A percentile compares a stretch with the other conserved stretches of the same genome.
Evolutionary conservation across 805 yeast genomes (phyloP).

Genomic region (Sugiyamaella floridensis): DNA sequence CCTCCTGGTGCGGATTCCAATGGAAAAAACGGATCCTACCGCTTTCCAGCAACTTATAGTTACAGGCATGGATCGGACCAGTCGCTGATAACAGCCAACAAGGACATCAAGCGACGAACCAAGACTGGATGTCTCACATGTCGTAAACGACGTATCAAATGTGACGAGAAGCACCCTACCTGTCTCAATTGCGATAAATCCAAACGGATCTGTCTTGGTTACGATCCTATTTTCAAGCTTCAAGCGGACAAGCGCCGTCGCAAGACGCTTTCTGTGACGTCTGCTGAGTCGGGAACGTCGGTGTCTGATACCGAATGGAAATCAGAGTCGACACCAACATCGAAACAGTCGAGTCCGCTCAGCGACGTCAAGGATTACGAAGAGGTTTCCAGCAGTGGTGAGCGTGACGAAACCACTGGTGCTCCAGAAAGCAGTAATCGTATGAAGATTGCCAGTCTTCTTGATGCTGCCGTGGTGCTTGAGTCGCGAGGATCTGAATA

Average conservation of each 20-base stretch:
- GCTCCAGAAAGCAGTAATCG: slow-evolving; percentile 1
- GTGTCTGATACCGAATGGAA: not conserved
- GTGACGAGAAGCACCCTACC: slow-evolving; percentile 67
- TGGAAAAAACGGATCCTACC: not conserved
- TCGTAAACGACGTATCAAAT: slow-evolving; percentile 61
- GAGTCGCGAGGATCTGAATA: slow-evolving; percentile 5
- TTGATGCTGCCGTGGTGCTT: slow-evolving; percentile 20
- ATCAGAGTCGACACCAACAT: not conserved
- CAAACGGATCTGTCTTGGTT: slow-evolving; percentile 61
- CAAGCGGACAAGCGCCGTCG: slow-evolving; percentile 16
- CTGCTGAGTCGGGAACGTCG: not conserved
- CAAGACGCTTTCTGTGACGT: not conserved
- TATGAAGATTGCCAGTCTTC: slow-evolving; percentile 21
- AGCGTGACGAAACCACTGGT: not conserved
- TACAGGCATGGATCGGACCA: slow-evolving; percentile 2
- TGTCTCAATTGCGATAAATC: slow-evolving; percentile 63
- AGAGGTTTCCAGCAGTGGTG: not conserved
- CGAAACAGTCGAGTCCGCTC: not conserved
- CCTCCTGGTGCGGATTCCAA: not conserved
- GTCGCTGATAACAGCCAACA: slow-evolving; percentile 12
- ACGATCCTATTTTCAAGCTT: slow-evolving; percentile 37
- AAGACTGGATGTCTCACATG: slow-evolving; percentile 74
- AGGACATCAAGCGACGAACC: slow-evolving; percentile 39
- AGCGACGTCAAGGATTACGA: not conserved
- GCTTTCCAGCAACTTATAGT: not conserved